Evolutionary conservation across 2,329 filamentous ascomycete species (phyloP), one percentile per base, ranked within the genome.

Genomic region (Cercospora sp.): DNA sequence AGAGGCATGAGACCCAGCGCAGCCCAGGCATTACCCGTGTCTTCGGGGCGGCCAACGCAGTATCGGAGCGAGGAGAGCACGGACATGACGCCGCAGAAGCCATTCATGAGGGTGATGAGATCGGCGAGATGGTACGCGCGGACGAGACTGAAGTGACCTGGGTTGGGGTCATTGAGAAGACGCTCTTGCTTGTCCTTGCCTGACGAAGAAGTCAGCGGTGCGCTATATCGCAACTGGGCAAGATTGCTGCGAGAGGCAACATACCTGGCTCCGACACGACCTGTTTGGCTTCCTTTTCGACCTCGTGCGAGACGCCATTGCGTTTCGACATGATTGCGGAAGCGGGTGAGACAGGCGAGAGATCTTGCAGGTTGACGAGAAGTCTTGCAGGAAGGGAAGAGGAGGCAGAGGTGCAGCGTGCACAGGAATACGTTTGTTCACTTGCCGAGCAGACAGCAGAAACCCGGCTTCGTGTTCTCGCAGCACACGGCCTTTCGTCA

Each of bases 1-100:
- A 97, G 92, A 0, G 94, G 94, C 80, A 98, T 91, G 80, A 97
- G 92, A 4, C 84, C 88, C 60, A 99, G 88, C 1, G 95, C 94
- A 36, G 90, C 82, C 87, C 92, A 98, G 64, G 97, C 83, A 74
- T 93, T 90, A 63, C 84, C 84, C 74, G 88, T 84, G 64, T 90
- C 83, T 72, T 90, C 87, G 2, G 74, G 71, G 10, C 69, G 64
- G 70, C 89, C 90, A 70, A 97, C 87, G 80, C 91, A 95, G 85
- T 98, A 98, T 73, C 93, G 92, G 82, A 99, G 88, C 26, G 93
- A 97, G 57, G 93, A 94, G 82, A 98, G 94, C 78, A 99, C 88
- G 78, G 94, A 97, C 90, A 97, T 94, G 80, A 97, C 89, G 72
- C 92, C 92, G 81, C 92, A 95, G 80, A 93, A 91, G 72, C 92